Percentiles rank a stretch among this genome's conserved stretches.
Conservation (phyloP, 2,329 filamentous ascomycete genomes). For the Penicillium sp. region DNA sequence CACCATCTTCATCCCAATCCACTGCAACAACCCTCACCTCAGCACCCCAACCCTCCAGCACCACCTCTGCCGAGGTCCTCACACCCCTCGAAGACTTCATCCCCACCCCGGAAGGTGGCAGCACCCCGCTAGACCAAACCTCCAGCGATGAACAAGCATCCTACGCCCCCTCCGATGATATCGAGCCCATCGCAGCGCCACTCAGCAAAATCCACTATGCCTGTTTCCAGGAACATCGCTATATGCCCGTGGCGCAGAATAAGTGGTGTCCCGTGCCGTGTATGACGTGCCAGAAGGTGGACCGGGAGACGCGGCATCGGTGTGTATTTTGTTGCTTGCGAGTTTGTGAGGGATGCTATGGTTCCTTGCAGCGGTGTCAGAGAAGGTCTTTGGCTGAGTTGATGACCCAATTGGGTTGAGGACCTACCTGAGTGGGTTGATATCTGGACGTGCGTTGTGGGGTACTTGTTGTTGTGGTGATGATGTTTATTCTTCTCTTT, state of each 20-base stretch:
- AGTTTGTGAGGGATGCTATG: slow-evolving; percentile 43
- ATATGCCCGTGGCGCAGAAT: slow-evolving; percentile 43
- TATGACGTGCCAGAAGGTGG: slow-evolving; percentile 48
- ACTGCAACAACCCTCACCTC: slow-evolving; percentile 12
- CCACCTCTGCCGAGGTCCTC: slow-evolving; percentile 13
- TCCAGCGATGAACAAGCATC: slow-evolving; percentile 23
- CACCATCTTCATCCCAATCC: neutral
- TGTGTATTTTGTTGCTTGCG: slow-evolving; percentile 50
- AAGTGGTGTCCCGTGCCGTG: slow-evolving; percentile 47
- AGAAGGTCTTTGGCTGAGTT: slow-evolving; percentile 40
- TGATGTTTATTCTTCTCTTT: slow-evolving; percentile 6
- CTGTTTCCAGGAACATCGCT: slow-evolving; percentile 47
- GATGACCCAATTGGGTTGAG: slow-evolving; percentile 29
- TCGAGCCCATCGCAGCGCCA: slow-evolving; percentile 39
- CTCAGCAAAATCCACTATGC: slow-evolving; percentile 42
- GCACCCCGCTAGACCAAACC: slow-evolving; percentile 24
- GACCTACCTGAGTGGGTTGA: neutral
- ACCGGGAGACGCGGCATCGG: slow-evolving; percentile 42
- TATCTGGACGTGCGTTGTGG: neutral
- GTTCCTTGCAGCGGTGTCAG: slow-evolving; percentile 38
- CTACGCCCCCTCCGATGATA: slow-evolving; percentile 39
- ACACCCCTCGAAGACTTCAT: slow-evolving; percentile 40
- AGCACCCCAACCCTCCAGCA: slow-evolving; percentile 16
- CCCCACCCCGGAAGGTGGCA: slow-evolving; percentile 35
- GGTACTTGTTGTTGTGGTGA: neutral